A percentile compares a stretch with the other conserved stretches of the same genome.
These are phyloP conservation scores for Cercospora brassicicola DNA, from an alignment of 2,329 filamentous ascomycete genomes.

Conservation along the genomic window DNA sequence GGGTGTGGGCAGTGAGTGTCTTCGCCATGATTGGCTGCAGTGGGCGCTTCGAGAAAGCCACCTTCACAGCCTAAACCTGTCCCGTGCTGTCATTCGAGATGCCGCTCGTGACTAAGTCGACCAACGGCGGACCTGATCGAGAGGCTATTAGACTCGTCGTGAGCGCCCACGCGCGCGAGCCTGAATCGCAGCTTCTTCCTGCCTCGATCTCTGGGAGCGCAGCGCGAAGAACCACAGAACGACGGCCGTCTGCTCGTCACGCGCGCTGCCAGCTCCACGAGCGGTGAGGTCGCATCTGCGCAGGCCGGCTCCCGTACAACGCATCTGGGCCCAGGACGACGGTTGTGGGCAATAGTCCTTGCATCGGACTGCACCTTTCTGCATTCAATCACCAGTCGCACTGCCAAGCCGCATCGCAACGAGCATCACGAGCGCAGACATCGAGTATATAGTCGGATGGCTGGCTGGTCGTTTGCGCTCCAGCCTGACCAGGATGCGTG, in stretches of 20 bases:
- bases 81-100: conserved; percentile 5
- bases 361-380: conserved; percentile 23
- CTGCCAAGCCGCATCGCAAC: conserved; percentile 21
- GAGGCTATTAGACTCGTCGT: not conserved
- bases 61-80: conserved; percentile 8
- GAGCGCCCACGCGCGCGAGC: not conserved
- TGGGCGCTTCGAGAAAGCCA: conserved; percentile 12
- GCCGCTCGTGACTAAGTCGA: conserved; percentile 7
- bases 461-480: conserved; percentile 23
- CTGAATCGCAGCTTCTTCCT: conserved; percentile 1
- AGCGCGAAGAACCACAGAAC: not conserved
- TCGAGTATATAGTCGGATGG: conserved; percentile 11
- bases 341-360: conserved; percentile 18
- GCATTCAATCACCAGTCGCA: conserved; percentile 20
- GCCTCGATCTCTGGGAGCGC: not conserved
- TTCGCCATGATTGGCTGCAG: conserved; percentile 14
- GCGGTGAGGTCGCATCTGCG: conserved; percentile 13
- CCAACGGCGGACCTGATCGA: not conserved
- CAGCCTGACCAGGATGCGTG: conserved; percentile 17
- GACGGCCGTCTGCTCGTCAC: not conserved
- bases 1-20: not conserved
- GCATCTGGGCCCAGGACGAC: conserved; percentile 7
- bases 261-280: not conserved
- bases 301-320: conserved; percentile 12
- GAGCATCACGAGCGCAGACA: conserved; percentile 18